A percentile compares a stretch with the other conserved stretches of the same genome.
Evolutionary conservation across 306 rosid species (phyloP).

Genomic region (Sphenostylis stenocarpa): DNA sequence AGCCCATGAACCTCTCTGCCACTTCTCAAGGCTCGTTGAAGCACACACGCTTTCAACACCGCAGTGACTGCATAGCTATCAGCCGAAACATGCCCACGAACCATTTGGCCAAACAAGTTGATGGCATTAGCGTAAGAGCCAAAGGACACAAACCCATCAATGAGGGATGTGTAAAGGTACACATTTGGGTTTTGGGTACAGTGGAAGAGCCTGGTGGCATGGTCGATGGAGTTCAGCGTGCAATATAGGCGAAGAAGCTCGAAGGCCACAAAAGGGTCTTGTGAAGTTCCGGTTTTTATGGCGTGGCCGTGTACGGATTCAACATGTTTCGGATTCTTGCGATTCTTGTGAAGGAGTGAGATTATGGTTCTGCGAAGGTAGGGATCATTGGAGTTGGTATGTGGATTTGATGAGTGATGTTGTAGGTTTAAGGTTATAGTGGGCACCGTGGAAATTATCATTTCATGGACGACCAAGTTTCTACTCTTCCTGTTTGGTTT

Average conservation of each 20-base stretch:
- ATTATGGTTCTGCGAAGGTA: conserved; percentile 20
- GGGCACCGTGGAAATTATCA: conserved; percentile 14
- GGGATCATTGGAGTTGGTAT: background rate
- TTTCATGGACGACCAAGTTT: background rate
- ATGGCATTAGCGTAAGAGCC: conserved; percentile 39
- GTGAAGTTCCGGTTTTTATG: conserved; percentile 30
- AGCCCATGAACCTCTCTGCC: conserved; percentile 47
- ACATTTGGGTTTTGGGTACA: conserved; percentile 41
- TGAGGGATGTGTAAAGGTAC: conserved; percentile 51
- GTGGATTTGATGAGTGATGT: conserved; percentile 18
- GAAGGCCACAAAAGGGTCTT: conserved; percentile 48
- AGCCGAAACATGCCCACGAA: conserved; percentile 14
- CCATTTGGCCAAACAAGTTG: conserved; percentile 37
- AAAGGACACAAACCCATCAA: conserved; percentile 37
- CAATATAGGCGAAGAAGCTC: conserved; percentile 45
- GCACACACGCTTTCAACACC: conserved; percentile 48
- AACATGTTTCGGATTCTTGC: conserved; percentile 27
- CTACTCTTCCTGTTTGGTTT: background rate
- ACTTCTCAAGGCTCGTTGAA: conserved; percentile 19
- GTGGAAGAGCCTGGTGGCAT: conserved; percentile 41
- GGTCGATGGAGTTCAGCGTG: conserved; percentile 29
- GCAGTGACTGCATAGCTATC: conserved; percentile 42
- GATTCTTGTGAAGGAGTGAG: conserved; percentile 28
- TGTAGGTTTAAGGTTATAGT: background rate
- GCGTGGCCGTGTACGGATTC: conserved; percentile 35